Evolutionary conservation across 208 protist genomes (phyloP), one percentile per base, ranked within the genome.

Genomic region (Trypanosoma vivax): DNA sequence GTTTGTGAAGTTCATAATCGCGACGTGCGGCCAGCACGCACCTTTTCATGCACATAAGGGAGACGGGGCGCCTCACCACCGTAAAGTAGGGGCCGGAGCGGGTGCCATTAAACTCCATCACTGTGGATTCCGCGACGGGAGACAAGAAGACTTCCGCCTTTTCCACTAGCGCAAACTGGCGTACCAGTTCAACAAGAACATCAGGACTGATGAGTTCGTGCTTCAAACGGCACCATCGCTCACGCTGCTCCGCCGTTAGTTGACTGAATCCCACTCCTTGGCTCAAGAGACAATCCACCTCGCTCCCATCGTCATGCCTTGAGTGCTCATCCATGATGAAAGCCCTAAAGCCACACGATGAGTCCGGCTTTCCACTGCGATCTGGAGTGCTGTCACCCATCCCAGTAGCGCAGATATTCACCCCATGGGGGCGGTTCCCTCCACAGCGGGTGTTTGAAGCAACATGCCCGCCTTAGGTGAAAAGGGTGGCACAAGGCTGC

Each of bases 61-160:
- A 85, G 37, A 85, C 42, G 10, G 84, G 79, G 5, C 43, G 48
- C 18, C 51, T 59, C 23, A 92, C 65, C 45, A 89, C 68, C 16
- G 60, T 76, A 38, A 50, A 46, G 41, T 92, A 92, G 6, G 78
- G 65, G 2, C 67, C 76, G 18, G 75, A 74, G 18, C 73, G 78
- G 28, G 81, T 70, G n/a, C 74, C 79, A 50, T 87, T 79, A 63
- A 82, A 88, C 70, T 89, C 77, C 84, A 92, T 88, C 24, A 89
- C 77, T 21, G 84, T 88, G 11, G 68, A 53, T 6, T 73, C 65
- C 23, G 65, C 65, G 41, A 92, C 80, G 0, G 76, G 71, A 9
- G 48, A 49, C 28, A 92, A 58, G 41, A 92, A 92, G 18, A 89
- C 67, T 25, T 64, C 70, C 0, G 74, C 79, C n/a, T 67, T 70